phyloP scores from a whole-genome alignment of 1,284 basidiomycete genomes.

The Microstroma glucosiphilum region DNA sequence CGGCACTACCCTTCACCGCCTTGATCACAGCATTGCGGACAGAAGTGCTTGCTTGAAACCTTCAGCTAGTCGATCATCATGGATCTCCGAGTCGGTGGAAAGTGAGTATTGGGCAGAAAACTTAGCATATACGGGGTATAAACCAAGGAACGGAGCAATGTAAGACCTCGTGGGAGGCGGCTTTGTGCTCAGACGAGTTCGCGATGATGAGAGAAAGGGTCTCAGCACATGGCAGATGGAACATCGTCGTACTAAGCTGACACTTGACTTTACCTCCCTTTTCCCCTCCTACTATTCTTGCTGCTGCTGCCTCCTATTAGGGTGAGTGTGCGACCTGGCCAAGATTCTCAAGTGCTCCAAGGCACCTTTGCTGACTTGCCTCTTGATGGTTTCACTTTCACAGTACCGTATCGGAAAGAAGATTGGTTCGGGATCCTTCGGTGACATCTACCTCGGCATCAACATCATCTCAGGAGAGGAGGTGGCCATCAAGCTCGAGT shows the following conservation, averaged over 20 bases:
- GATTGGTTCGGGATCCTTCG: conserved; percentile 98
- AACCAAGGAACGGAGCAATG: too few species aligned
- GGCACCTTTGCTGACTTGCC: not conserved
- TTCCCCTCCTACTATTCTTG: not conserved
- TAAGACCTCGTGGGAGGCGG: too few species aligned
- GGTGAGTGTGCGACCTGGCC: not conserved
- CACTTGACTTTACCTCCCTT: too few species aligned
- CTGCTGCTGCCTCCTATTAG: not conserved
- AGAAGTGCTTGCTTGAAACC: too few species aligned
- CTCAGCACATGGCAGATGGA: too few species aligned
- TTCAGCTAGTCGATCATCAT: conserved; percentile 52
- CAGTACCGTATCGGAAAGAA: conserved; percentile 86
- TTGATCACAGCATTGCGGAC: too few species aligned
- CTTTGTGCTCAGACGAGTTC: too few species aligned
- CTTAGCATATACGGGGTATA: too few species aligned
- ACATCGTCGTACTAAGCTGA: too few species aligned
- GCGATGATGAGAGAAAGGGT: too few species aligned
- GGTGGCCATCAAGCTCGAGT: conserved; percentile 99
- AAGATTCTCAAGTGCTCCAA: not conserved
- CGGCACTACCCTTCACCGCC: too few species aligned
- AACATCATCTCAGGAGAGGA: conserved; percentile 99
- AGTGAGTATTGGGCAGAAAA: conserved; percentile 66
- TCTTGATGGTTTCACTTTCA: not conserved
- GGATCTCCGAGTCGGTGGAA: conserved; percentile 93
- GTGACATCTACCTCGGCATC: conserved; percentile 99